Conservation (phyloP, 139 green algal species). For the Chlorella sp. region DNA sequence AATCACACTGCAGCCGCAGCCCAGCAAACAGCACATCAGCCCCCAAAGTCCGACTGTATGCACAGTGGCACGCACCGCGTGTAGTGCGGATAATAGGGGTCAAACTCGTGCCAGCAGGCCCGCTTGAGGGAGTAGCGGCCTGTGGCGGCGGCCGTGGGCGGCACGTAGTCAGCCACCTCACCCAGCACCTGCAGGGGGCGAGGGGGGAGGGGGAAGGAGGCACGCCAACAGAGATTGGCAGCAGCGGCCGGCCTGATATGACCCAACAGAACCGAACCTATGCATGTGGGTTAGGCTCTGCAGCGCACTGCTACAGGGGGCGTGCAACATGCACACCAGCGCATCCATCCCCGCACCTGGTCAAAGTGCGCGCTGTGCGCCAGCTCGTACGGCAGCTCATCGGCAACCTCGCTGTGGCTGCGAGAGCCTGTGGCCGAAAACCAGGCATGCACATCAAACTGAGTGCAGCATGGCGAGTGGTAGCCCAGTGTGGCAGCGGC, state of each 20-base stretch:
- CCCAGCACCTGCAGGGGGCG: conserved; percentile 24
- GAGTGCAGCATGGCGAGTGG: no score
- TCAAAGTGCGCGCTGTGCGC: conserved; percentile 13
- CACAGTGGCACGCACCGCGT: conserved; percentile 22
- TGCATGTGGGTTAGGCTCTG: no score
- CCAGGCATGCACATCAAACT: no score
- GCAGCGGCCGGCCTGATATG: background rate
- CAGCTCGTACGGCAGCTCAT: conserved; percentile 46
- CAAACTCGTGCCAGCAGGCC: conserved; percentile 44
- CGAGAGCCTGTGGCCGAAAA: conserved; percentile 29
- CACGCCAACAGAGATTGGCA: background rate
- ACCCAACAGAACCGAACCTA: no score
- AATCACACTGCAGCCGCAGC: background rate
- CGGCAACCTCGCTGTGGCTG: conserved; percentile 47
- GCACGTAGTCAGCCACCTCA: conserved; percentile 35
- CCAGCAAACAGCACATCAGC: background rate
- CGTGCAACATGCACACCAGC: no score
- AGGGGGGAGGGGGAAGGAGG: background rate
- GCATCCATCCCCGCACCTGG: conserved; percentile 1
- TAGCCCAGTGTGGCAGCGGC: background rate
- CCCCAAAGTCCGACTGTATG: background rate
- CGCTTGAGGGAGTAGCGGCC: conserved; percentile 44
- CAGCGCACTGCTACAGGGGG: background rate
- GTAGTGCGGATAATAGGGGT: conserved; percentile 56
- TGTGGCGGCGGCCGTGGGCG: conserved; percentile 18